These are phyloP conservation scores for Mycena vitilis DNA, from an alignment of 768 basidiomycete species.

Conservation along the genomic window DNA sequence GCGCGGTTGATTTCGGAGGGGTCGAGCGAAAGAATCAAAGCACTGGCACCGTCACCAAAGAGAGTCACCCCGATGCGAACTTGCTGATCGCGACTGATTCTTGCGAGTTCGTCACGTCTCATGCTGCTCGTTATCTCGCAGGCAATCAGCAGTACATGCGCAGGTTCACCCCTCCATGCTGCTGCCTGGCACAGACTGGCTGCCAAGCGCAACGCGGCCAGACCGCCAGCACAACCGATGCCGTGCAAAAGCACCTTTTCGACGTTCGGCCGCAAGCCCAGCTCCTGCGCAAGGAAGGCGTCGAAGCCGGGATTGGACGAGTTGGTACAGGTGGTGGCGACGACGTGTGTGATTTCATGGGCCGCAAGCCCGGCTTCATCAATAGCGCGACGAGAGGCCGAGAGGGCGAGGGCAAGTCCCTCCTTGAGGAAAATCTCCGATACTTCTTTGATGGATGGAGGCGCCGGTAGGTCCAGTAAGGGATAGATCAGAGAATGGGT, in stretches of 20 bases:
- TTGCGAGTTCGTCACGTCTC: conserved; percentile 19
- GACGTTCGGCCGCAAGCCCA: conserved; percentile 18
- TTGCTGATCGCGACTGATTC: conserved; percentile 26
- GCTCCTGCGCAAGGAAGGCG: conserved; percentile 14
- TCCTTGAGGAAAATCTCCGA: conserved; percentile 23
- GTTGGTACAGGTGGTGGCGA: conserved; percentile 30
- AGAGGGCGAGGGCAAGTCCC: conserved; percentile 20
- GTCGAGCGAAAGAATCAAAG: conserved; percentile 21
- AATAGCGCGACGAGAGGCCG: conserved; percentile 19
- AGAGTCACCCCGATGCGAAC: conserved; percentile 22
- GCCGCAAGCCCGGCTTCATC: conserved; percentile 12
- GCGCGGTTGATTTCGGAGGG: not conserved
- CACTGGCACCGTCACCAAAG: conserved; percentile 27
- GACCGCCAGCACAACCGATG: conserved; percentile 26
- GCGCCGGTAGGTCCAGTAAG: conserved; percentile 1
- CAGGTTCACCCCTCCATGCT: conserved; percentile 18
- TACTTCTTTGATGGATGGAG: conserved; percentile 26
- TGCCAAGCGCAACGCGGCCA: conserved; percentile 25
- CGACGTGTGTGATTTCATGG: conserved; percentile 26
- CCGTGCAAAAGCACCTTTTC: conserved; percentile 33
- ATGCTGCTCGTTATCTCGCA: conserved; percentile 27
- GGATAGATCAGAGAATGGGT: conserved; percentile 19
- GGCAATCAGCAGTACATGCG: conserved; percentile 24
- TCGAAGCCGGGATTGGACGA: conserved; percentile 31
- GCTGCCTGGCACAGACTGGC: conserved; percentile 23